These are phyloP conservation scores for Artemisia annua DNA, from an alignment of 129 eudicot species.

Conservation along the genomic window DNA sequence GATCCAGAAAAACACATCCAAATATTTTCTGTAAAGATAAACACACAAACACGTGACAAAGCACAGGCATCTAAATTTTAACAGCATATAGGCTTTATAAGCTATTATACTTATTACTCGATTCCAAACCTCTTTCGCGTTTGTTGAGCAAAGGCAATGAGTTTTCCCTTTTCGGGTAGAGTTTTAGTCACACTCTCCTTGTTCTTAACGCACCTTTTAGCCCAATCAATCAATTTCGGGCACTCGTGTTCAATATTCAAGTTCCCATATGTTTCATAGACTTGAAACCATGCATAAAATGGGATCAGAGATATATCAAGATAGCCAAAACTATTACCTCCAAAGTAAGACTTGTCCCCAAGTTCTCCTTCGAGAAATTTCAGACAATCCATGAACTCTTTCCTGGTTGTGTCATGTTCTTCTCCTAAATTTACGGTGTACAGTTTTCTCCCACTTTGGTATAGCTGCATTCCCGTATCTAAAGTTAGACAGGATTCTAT, in stretches of 20 bases:
- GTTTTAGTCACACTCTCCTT: slow-evolving; percentile 38
- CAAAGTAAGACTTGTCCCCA: slow-evolving; percentile 37
- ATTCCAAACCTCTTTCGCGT: slow-evolving; percentile 24
- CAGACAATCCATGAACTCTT: slow-evolving; percentile 19
- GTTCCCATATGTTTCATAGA: slow-evolving; percentile 33
- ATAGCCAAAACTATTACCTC: slow-evolving; percentile 35
- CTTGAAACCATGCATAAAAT: slow-evolving; percentile 41
- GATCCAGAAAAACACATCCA: background rate
- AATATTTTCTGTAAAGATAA: background rate
- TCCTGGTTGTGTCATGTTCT: slow-evolving; percentile 18
- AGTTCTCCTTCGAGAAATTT: slow-evolving; percentile 20
- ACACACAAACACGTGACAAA: too few relatives aligned
- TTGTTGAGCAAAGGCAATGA: slow-evolving; percentile 20
- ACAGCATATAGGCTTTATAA: too few relatives aligned
- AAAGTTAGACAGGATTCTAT: background rate
- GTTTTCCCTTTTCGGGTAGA: slow-evolving; percentile 24
- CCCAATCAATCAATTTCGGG: slow-evolving; percentile 44
- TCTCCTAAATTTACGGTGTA: slow-evolving; percentile 31
- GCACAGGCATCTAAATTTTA: too few relatives aligned
- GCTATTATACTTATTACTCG: background rate
- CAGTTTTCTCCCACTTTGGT: slow-evolving; percentile 16
- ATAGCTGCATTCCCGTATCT: slow-evolving; percentile 18
- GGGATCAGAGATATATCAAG: slow-evolving; percentile 32
- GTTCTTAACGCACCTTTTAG: slow-evolving; percentile 40
- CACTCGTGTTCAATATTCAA: slow-evolving; percentile 37